phyloP scores from a whole-genome alignment of 2,329 filamentous ascomycete species.

The Fusarium nanum region DNA sequence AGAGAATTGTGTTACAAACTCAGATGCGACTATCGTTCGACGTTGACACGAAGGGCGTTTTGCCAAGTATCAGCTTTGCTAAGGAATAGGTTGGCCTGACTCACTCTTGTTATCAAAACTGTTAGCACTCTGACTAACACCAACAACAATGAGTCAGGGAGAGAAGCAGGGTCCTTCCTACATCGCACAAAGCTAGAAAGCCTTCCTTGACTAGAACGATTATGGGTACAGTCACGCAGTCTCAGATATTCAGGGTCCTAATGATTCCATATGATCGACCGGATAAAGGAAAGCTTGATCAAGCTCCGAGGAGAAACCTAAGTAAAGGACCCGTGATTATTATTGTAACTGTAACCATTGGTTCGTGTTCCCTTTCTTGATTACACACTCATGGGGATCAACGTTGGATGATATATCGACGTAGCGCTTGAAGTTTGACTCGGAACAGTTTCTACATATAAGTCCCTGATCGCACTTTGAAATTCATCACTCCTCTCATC shows the following conservation, averaged over 20 bases:
- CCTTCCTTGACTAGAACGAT: slow-evolving; percentile 18
- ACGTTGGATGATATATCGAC: not conserved
- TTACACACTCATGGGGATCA: not conserved
- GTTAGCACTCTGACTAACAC: not conserved
- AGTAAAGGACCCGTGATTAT: not conserved
- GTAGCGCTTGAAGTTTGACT: not conserved
- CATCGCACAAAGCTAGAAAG: not conserved
- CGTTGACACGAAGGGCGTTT: not conserved
- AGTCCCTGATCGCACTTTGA: not conserved
- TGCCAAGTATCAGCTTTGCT: not conserved
- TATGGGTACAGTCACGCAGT: slow-evolving; percentile 18
- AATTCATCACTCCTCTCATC: not conserved
- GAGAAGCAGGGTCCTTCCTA: not conserved
- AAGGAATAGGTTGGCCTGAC: not conserved
- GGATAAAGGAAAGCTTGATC: not conserved
- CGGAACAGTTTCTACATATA: not conserved
- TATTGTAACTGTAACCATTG: slow-evolving; percentile 6
- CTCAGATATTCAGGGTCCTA: not conserved
- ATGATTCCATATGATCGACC: slow-evolving; percentile 28
- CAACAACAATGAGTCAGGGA: not conserved
- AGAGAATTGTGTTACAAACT: slow-evolving; percentile 7
- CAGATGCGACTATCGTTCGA: slow-evolving; percentile 14
- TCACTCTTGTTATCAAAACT: not conserved
- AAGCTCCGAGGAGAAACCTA: slow-evolving; percentile 12
- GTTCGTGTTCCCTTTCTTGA: not conserved